Evolutionary conservation across 2,329 filamentous ascomycete genomes (phyloP).

Genomic region (Byssochlamys sp.): DNA sequence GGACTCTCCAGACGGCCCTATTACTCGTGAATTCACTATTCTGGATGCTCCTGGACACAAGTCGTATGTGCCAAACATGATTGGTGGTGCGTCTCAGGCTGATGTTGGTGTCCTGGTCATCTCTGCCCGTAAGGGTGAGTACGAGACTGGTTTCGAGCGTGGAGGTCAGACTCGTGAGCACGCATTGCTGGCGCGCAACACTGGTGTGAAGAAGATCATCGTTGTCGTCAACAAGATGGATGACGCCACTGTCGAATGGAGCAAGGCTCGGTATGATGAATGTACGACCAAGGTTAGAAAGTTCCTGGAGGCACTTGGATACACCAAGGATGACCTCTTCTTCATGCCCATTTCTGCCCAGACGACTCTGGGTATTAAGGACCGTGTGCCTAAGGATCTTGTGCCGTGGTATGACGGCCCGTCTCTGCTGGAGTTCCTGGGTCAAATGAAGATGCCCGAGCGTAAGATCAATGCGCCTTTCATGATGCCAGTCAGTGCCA

Average conservation of each 20-base stretch:
- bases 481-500: slow-evolving; percentile 96
- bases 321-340: slow-evolving; percentile 87
- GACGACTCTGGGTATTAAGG: slow-evolving; percentile 75
- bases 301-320: slow-evolving; percentile 86
- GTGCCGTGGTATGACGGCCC: slow-evolving; percentile 81
- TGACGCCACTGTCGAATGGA: slow-evolving; percentile 92
- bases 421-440: slow-evolving; percentile 89
- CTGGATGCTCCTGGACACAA: slow-evolving; percentile 96
- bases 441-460: slow-evolving; percentile 82
- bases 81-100: slow-evolving; percentile 84
- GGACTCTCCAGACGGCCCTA: slow-evolving; percentile 34
- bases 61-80: slow-evolving; percentile 97
- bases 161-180: slow-evolving; percentile 96
- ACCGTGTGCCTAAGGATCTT: slow-evolving; percentile 65
- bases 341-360: slow-evolving; percentile 97
- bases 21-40: slow-evolving; percentile 91
- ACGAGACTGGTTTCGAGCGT: slow-evolving; percentile 95
- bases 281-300: slow-evolving; percentile 78
- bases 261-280: slow-evolving; percentile 81
- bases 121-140: slow-evolving; percentile 92
- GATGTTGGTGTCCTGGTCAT: slow-evolving; percentile 94
- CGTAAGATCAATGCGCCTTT: slow-evolving; percentile 95
- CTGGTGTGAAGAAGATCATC: slow-evolving; percentile 92
- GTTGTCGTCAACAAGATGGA: slow-evolving; percentile 99
- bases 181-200: slow-evolving; percentile 93